Evolutionary conservation across 192 early-diverging fungal genomes (phyloP).

Genomic region (Backusella australiensis): DNA sequence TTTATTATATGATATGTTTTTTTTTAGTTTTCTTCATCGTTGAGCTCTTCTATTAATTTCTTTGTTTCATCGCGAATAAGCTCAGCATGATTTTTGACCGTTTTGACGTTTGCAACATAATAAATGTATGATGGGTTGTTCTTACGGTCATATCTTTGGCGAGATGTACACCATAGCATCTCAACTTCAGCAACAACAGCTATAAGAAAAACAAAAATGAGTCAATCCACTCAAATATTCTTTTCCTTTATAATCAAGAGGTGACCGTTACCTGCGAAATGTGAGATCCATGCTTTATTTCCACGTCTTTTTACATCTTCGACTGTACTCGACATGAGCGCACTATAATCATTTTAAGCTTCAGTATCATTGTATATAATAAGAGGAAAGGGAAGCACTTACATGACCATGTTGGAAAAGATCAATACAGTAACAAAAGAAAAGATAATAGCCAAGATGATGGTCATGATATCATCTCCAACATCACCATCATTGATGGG

Average conservation of each 20-base stretch:
- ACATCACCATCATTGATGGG: slow-evolving; percentile 4
- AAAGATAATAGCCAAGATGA: background rate
- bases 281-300: slow-evolving; percentile 9
- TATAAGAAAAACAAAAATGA: background rate
- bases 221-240: too few relatives aligned
- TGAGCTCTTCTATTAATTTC: background rate
- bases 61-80: background rate
- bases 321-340: slow-evolving; percentile 7
- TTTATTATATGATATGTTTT: background rate
- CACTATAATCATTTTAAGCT: background rate
- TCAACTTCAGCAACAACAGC: slow-evolving; percentile 8
- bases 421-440: slow-evolving; percentile 15
- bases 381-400: background rate
- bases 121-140: slow-evolving; percentile 8
- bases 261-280: slow-evolving; percentile 8
- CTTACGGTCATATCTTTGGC: background rate
- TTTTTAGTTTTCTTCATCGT: background rate
- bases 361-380: background rate
- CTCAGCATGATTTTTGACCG: background rate
- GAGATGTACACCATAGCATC: slow-evolving; percentile 4
- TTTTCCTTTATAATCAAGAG: background rate
- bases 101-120: background rate
- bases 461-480: background rate
- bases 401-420: slow-evolving; percentile 20
- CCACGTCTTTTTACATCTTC: slow-evolving; percentile 6